Evolutionary conservation across 768 basidiomycete species (phyloP).

Genomic region (Termitomyces sp.): DNA sequence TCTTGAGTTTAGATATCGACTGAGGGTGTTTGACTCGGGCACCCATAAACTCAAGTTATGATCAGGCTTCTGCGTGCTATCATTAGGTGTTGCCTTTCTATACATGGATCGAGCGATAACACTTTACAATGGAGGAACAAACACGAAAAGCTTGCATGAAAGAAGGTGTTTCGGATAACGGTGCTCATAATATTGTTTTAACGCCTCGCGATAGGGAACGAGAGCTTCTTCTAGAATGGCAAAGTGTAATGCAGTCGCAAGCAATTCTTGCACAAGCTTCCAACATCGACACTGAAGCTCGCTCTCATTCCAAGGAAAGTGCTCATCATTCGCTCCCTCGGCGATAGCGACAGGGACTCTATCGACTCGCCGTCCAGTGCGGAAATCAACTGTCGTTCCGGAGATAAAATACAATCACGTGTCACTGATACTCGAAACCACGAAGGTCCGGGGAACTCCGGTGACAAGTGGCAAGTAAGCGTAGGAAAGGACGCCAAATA

Average conservation of each 20-base stretch:
- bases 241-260: conserved; percentile 18
- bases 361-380: conserved; percentile 33
- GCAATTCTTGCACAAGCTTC: not conserved
- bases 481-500: conserved; percentile 37
- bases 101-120: conserved; percentile 39
- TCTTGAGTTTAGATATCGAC: conserved; percentile 26
- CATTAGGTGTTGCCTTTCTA: conserved; percentile 31
- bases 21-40: conserved; percentile 48
- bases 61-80: not conserved
- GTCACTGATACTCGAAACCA: conserved; percentile 51
- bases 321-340: not conserved
- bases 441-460: conserved; percentile 62
- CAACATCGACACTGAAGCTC: not conserved
- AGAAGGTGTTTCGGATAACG: conserved; percentile 25
- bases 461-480: conserved; percentile 38
- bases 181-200: not conserved
- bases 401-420: conserved; percentile 38
- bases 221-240: conserved; percentile 39
- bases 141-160: conserved; percentile 24
- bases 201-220: conserved; percentile 28
- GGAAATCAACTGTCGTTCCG: conserved; percentile 41
- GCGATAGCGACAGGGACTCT: not conserved
- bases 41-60: conserved; percentile 45
- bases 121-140: conserved; percentile 52
- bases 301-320: not conserved